Evolutionary conservation across 164 flowering plant genomes (phyloP).

Genomic region (Vitis amurensis): DNA sequence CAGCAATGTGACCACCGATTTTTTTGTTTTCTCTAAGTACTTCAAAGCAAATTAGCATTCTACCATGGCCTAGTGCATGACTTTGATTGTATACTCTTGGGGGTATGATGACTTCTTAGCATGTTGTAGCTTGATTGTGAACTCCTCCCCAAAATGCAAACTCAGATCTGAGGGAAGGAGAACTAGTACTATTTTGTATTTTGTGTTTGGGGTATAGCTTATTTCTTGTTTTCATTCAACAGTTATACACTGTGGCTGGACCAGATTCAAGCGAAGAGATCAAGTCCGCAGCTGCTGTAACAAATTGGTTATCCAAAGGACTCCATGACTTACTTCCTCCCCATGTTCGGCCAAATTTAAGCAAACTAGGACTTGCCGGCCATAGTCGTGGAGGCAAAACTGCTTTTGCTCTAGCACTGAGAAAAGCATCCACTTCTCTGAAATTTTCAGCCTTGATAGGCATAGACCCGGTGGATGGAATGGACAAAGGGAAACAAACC

Average conservation of each 20-base stretch:
- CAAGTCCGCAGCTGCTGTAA: constrained; percentile 44
- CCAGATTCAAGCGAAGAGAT: constrained; percentile 59
- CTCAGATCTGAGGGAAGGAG: no score
- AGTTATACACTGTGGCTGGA: constrained; percentile 60
- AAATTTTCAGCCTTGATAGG: constrained; percentile 75
- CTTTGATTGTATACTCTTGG: no score
- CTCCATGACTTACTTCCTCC: constrained; percentile 48
- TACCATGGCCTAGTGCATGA: no score
- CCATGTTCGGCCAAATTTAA: constrained; percentile 39
- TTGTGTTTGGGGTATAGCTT: background rate
- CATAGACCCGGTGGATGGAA: constrained; percentile 96
- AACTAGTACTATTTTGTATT: no score
- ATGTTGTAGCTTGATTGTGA: no score
- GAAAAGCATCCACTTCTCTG: constrained; percentile 28
- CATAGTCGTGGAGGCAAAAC: constrained; percentile 89
- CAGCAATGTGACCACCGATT: no score
- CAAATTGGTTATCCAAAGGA: constrained; percentile 62
- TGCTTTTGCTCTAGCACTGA: constrained; percentile 69
- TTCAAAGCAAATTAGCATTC: no score
- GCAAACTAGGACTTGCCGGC: constrained; percentile 64
- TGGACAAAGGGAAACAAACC: constrained; percentile 72
- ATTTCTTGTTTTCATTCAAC: constrained; percentile 1
- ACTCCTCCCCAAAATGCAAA: no score
- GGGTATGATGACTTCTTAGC: no score
- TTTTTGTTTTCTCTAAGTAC: no score